Base-by-base conservation (phyloP, 2,329 filamentous ascomycete genomes). In the Magnaporthiopsis incrustans region DNA sequence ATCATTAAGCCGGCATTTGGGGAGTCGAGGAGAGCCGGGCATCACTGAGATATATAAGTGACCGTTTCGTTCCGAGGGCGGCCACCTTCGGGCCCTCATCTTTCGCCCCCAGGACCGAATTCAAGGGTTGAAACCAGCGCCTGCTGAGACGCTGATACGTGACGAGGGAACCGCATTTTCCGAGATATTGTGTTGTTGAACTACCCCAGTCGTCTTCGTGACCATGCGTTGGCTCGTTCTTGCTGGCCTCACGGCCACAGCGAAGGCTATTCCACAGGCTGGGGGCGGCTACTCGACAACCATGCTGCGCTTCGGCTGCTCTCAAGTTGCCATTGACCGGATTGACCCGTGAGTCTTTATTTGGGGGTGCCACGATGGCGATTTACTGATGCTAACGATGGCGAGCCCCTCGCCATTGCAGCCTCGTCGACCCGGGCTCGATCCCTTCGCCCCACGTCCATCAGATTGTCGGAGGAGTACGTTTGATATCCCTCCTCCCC, bases 231-330 rank as follows among this genome's bases (percentile, higher is more conserved):
- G 44, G 44, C 44, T 53, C 18, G 22, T 11, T 3, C 22, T 53
- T n/a, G 2, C 22, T n/a, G 44, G 44, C 22, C 44, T 53, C 18
- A n/a, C n/a, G 44, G 44, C 44, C 44, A n/a, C 44, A 2, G 44
- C n/a, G 18, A 18, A n/a, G 44, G 44, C 44, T 22, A n/a, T 53
- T 53, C 44, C 44, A 1, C 44, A 53, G 44, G 44, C 22, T 10
- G 44, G 44, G 3, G 44, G 44, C 4, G 44, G 44, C 44, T 53
- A 53, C 44, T 53, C 44, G 6, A 58, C 57, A 14, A 53, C 61
- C 3, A 62, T 62, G 61, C 27, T 62, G 56, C 61, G 61, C 22
- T 62, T 62, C 14, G 61, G 61, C n/a, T 62, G 61, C 53, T 62
- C 61, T 22, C 22, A 62, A 44, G 61, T 57, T 8, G 18, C 56